A percentile compares a stretch with the other conserved stretches of the same genome.
phyloP scores from a whole-genome alignment of 192 early-diverging fungal genomes.

The Rhizophagus prolifer region DNA sequence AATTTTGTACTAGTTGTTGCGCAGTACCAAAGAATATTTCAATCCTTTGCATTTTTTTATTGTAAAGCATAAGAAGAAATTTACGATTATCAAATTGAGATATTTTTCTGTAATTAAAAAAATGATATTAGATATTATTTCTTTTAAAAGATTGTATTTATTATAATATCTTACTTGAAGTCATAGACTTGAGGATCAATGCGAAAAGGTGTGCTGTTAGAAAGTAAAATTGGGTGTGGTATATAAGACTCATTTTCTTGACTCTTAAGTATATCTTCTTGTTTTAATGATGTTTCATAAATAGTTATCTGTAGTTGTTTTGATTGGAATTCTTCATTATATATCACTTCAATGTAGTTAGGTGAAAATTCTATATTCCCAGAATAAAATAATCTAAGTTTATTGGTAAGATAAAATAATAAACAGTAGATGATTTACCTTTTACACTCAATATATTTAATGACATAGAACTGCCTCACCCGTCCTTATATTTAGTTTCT shows the following conservation, averaged over 20 bases:
- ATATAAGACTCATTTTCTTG: no score
- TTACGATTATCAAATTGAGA: slow-evolving; percentile 12
- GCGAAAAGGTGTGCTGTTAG: neutral
- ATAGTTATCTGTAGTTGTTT: neutral
- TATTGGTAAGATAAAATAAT: no score
- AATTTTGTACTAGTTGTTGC: neutral
- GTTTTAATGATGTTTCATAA: neutral
- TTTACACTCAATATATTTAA: neutral
- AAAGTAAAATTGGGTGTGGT: no score
- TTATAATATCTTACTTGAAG: neutral
- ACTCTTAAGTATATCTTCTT: no score
- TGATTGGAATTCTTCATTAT: neutral
- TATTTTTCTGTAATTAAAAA: slow-evolving; percentile 4
- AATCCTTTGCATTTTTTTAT: neutral
- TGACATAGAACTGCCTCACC: neutral
- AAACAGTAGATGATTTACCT: neutral
- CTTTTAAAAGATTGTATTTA: neutral
- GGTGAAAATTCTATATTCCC: no score
- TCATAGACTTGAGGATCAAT: slow-evolving; percentile 2
- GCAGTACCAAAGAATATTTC: slow-evolving; percentile 6
- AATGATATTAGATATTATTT: neutral
- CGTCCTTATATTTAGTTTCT: neutral
- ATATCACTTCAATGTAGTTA: no score
- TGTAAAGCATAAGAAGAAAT: neutral
- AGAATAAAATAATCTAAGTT: no score